Base-by-base conservation (phyloP, 768 basidiomycete species). In the Tricholoma flavovirens region DNA sequence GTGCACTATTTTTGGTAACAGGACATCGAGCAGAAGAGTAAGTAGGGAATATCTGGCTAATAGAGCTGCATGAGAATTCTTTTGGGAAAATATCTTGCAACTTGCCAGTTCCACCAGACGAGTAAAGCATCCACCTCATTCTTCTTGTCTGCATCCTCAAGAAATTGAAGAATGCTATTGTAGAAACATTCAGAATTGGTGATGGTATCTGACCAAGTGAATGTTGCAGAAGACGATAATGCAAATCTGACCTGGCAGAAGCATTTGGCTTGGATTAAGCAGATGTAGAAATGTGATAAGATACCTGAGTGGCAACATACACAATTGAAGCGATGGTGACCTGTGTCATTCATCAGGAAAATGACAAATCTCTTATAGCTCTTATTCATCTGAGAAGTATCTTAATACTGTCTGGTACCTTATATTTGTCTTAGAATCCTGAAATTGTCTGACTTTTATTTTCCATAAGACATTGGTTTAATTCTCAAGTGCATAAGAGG, bases 161-260 rank as follows among this genome's bases (percentile, higher is more conserved):
- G 35, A 46, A 64, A 45, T 11, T 59, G 54, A 9, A 60, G 29
- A 12, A 62, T 17, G 15, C 51, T 54, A 32, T 54, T 50, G 32
- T 64, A 60, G 30, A 61, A 64, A 5, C n/a, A 12, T 30, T 62
- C 56, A 9, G 58, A 61, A 48, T 64, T 53, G 0, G 58, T 63
- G n/a, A 38, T 38, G 4, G 42, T 55, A 19, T 62, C 54, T 5
- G 61, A 60, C 14, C 59, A 19, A 1, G 51, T 60, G 35, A 63
- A 63, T 11, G 56, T 50, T 0, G 59, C 42, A 6, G 54, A 53
- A 3, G 60, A 63, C 15, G 40, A 55, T 2, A 62, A 35, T 5
- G 56, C 35, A 48, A 62, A 62, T 26, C 53, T 49, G 32, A 52
- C 55, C 33, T 29, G 19, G 3, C 5, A 15, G 26, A 29, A 4